These are phyloP conservation scores for Ceraceosorus bombacis DNA, from an alignment of 1,284 basidiomycete species.

Conservation along the genomic window DNA sequence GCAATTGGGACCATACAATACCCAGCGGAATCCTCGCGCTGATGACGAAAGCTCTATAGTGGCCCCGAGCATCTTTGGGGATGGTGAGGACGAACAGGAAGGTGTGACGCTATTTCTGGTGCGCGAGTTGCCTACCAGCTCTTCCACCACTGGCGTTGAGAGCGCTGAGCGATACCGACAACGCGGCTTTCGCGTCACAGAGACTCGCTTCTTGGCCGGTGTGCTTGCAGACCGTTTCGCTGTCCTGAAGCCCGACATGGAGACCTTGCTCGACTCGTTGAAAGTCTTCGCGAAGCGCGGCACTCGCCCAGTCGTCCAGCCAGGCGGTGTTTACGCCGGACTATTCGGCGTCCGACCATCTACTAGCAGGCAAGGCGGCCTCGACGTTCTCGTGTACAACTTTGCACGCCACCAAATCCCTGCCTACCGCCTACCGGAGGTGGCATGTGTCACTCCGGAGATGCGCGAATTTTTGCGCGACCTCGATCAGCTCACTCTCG, in stretches of 20 bases:
- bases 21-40: constrained; percentile 19
- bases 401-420: constrained; percentile 56
- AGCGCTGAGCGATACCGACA: constrained; percentile 52
- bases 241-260: constrained; percentile 52
- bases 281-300: constrained; percentile 55
- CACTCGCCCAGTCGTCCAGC: constrained; percentile 52
- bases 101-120: constrained; percentile 54
- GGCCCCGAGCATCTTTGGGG: constrained; percentile 34
- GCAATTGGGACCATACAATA: constrained; percentile 18
- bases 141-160: constrained; percentile 26
- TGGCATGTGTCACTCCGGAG: constrained; percentile 48
- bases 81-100: constrained; percentile 47
- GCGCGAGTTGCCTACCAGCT: constrained; percentile 48
- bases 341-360: constrained; percentile 53
- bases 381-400: constrained; percentile 52
- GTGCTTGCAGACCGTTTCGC: constrained; percentile 52
- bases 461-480: constrained; percentile 51
- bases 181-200: constrained; percentile 53
- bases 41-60: constrained; percentile 38
- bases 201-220: constrained; percentile 53
- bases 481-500: constrained; percentile 50
- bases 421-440: constrained; percentile 54
- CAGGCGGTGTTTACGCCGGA: constrained; percentile 53
- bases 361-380: constrained; percentile 39
- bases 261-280: constrained; percentile 52